Percentiles rank a stretch among this genome's conserved stretches.
Conservation (phyloP, 2,329 filamentous ascomycete genomes). For the Aspergillus tanneri region DNA sequence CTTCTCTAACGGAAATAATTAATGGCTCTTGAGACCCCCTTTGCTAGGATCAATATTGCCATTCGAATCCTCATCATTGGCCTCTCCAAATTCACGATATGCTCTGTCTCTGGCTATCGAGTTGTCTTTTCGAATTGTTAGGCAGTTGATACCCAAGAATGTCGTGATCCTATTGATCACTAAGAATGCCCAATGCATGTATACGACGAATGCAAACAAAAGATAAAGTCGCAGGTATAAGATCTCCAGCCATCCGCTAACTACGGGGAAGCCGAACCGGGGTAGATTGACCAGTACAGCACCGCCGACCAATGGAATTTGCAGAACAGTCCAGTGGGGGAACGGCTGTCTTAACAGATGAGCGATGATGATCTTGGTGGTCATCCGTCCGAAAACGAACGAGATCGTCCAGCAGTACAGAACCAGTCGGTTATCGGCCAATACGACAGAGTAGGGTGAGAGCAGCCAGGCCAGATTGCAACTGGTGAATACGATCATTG, state of each 20-base stretch:
- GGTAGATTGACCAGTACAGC: slow-evolving; percentile 82
- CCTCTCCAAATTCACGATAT: slow-evolving; percentile 38
- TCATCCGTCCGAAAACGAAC: slow-evolving; percentile 98
- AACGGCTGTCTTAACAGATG: slow-evolving; percentile 92
- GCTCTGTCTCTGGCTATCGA: slow-evolving; percentile 34
- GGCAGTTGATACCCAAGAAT: slow-evolving; percentile 88
- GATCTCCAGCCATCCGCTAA: slow-evolving; percentile 68
- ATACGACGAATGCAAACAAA: slow-evolving; percentile 76
- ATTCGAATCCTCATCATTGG: slow-evolving; percentile 9
- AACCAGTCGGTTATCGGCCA: slow-evolving; percentile 81
- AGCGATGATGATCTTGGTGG: slow-evolving; percentile 97
- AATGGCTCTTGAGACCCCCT: slow-evolving; percentile 21
- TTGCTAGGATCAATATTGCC: slow-evolving; percentile 16
- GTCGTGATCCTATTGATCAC: slow-evolving; percentile 89
- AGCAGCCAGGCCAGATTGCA: slow-evolving; percentile 81
- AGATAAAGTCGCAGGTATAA: slow-evolving; percentile 84
- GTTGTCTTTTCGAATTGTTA: slow-evolving; percentile 66
- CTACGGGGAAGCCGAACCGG: slow-evolving; percentile 65
- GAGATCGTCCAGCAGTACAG: slow-evolving; percentile 91
- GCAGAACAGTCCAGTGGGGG: slow-evolving; percentile 92
- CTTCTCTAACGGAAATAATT: slow-evolving; percentile 8
- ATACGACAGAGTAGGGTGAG: slow-evolving; percentile 79
- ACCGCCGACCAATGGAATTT: slow-evolving; percentile 81
- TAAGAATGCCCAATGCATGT: slow-evolving; percentile 88
- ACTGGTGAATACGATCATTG: slow-evolving; percentile 77